These are phyloP conservation scores for Ambrosiella xylebori DNA, from an alignment of 2,329 filamentous ascomycete genomes.

Conservation along the genomic window DNA sequence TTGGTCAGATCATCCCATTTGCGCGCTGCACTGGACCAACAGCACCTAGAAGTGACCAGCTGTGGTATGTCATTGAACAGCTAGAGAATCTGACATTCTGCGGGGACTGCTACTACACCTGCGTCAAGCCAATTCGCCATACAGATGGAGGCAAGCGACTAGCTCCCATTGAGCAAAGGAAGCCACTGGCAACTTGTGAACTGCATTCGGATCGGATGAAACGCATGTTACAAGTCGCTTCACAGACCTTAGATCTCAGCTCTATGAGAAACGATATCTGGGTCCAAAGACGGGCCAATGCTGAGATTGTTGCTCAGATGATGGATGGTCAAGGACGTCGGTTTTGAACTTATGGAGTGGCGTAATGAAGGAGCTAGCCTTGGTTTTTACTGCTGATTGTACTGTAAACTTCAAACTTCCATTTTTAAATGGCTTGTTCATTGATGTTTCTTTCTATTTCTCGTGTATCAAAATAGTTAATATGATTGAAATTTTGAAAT, in stretches of 20 bases:
- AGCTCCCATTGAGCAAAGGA: conserved; percentile 46
- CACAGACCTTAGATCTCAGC: conserved; percentile 5
- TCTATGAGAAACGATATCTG: conserved; percentile 9
- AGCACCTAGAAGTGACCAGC: conserved; percentile 47
- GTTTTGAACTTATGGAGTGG: neutral
- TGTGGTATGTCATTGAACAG: conserved; percentile 64
- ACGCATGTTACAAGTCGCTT: conserved; percentile 46
- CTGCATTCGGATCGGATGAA: conserved; percentile 71
- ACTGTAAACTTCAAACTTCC: too few species aligned
- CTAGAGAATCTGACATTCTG: conserved; percentile 71
- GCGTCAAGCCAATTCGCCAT: conserved; percentile 49
- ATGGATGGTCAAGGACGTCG: conserved; percentile 8
- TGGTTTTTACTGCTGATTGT: too few species aligned
- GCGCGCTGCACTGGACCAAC: conserved; percentile 33
- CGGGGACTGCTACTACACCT: conserved; percentile 60
- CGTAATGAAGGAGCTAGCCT: too few species aligned
- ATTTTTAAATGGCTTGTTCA: too few species aligned
- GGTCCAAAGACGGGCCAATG: conserved; percentile 4
- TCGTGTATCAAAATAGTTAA: neutral
- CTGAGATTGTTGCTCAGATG: conserved; percentile 1
- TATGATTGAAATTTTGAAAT: too few species aligned
- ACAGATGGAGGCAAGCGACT: conserved; percentile 32
- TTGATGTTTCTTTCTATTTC: neutral
- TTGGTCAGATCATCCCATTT: conserved; percentile 32
- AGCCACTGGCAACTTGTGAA: conserved; percentile 47